These are phyloP conservation scores for Juglanconis oblonga DNA, from an alignment of 2,329 filamentous ascomycete species.

Conservation along the genomic window DNA sequence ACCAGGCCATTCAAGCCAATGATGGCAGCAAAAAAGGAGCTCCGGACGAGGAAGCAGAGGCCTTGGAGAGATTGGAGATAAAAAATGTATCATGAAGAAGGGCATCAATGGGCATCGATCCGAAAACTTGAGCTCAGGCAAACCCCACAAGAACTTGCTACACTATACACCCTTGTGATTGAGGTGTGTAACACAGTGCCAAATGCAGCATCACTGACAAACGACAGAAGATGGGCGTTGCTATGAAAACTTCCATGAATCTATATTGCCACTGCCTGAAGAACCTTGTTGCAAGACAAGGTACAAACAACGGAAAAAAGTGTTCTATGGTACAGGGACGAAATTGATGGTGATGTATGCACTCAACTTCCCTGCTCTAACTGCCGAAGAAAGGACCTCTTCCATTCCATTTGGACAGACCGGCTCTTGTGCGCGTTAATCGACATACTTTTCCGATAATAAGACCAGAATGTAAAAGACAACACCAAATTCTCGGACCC, in stretches of 20 bases:
- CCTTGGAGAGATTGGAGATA: constrained; percentile 17
- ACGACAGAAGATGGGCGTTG: neutral
- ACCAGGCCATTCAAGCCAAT: constrained; percentile 9
- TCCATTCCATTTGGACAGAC: constrained; percentile 16
- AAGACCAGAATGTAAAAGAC: constrained; percentile 19
- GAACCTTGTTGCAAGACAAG: constrained; percentile 11
- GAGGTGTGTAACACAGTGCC: too few relatives aligned
- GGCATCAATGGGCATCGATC: neutral
- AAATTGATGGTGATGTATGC: constrained; percentile 15
- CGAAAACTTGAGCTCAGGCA: neutral
- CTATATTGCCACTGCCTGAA: constrained; percentile 17
- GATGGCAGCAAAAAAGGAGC: neutral
- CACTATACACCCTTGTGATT: too few relatives aligned
- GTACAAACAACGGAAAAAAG: constrained; percentile 18
- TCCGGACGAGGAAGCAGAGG: constrained; percentile 10
- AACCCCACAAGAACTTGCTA: neutral
- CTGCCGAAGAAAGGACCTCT: constrained; percentile 17
- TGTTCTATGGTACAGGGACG: constrained; percentile 19
- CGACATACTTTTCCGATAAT: constrained; percentile 18
- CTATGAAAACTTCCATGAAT: constrained; percentile 18
- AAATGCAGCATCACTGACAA: neutral
- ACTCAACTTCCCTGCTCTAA: constrained; percentile 18
- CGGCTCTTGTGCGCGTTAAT: constrained; percentile 13
- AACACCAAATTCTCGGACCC: constrained; percentile 17
- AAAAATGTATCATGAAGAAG: constrained; percentile 11